phyloP scores from a whole-genome alignment of 2,329 filamentous ascomycete species.

The Alternaria sp. region DNA sequence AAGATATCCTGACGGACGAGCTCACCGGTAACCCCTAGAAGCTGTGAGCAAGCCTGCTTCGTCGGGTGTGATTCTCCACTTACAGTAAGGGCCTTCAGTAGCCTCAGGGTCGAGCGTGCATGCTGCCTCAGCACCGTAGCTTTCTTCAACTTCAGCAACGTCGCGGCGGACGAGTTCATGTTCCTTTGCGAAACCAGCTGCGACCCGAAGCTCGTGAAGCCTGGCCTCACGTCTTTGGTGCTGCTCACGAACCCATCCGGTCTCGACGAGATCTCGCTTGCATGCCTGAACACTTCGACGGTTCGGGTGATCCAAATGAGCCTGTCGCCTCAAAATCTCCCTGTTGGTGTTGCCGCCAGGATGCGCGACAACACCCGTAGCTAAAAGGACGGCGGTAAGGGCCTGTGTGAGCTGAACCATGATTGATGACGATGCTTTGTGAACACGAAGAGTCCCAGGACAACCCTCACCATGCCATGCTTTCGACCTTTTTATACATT shows the following conservation, averaged over 20 bases:
- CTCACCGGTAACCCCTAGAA: constrained; percentile 57
- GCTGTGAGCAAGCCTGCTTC: constrained; percentile 14
- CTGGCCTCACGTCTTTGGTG: constrained; percentile 49
- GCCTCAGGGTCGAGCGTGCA: constrained; percentile 47
- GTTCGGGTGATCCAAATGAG: constrained; percentile 49
- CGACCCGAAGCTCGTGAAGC: constrained; percentile 49
- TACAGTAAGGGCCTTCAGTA: constrained; percentile 49
- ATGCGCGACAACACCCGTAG: constrained; percentile 46
- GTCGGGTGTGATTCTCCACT: constrained; percentile 1
- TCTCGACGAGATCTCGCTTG: constrained; percentile 42
- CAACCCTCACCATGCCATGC: not conserved
- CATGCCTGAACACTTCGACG: constrained; percentile 48
- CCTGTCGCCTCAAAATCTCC: constrained; percentile 40
- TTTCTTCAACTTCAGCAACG: constrained; percentile 34
- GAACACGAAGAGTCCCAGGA: not conserved
- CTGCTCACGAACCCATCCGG: constrained; percentile 45
- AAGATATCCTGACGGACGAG: constrained; percentile 59
- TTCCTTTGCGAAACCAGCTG: constrained; percentile 47
- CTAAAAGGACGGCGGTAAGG: constrained; percentile 33
- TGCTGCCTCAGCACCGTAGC: constrained; percentile 36
- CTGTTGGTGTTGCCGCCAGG: constrained; percentile 51
- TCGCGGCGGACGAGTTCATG: constrained; percentile 42
- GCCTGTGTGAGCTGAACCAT: constrained; percentile 43
- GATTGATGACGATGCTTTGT: not conserved
- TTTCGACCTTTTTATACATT: constrained; percentile 33